Percentiles rank a stretch among this genome's conserved stretches.
Conservation (phyloP, 192 early-diverging fungal genomes). For the Entomortierella beljakovae region DNA sequence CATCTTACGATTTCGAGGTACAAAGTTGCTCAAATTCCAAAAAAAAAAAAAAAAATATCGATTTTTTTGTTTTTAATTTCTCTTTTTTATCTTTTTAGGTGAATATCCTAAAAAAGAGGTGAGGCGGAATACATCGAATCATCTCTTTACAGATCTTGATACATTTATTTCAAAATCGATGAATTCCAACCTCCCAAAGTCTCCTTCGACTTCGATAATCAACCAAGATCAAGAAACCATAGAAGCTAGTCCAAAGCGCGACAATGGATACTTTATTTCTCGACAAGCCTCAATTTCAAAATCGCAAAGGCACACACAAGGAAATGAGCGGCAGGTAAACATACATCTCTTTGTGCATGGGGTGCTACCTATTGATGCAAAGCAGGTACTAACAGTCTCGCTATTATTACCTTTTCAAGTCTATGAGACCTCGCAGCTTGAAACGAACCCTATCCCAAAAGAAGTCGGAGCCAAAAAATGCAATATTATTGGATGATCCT, state of each 20-base stretch:
- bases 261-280: neutral
- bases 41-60: neutral
- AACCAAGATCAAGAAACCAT: neutral
- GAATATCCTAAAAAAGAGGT: neutral
- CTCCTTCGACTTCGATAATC: too few species aligned
- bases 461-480: neutral
- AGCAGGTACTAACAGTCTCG: too few species aligned
- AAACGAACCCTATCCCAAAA: neutral
- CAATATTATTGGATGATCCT: neutral
- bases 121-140: neutral
- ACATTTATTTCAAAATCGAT: neutral
- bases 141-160: neutral
- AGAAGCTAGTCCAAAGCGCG: neutral
- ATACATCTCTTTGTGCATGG: too few species aligned
- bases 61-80: neutral
- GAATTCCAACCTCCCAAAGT: neutral
- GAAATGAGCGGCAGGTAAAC: too few species aligned
- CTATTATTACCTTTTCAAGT: too few species aligned
- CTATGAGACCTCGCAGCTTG: neutral
- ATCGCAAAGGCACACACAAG: neutral
- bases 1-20: neutral
- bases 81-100: neutral
- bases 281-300: neutral
- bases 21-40: neutral
- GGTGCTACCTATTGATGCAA: too few species aligned